Base-by-base conservation (phyloP, 148 eudicot genomes). In the Tetragonia tetragonoides region DNA sequence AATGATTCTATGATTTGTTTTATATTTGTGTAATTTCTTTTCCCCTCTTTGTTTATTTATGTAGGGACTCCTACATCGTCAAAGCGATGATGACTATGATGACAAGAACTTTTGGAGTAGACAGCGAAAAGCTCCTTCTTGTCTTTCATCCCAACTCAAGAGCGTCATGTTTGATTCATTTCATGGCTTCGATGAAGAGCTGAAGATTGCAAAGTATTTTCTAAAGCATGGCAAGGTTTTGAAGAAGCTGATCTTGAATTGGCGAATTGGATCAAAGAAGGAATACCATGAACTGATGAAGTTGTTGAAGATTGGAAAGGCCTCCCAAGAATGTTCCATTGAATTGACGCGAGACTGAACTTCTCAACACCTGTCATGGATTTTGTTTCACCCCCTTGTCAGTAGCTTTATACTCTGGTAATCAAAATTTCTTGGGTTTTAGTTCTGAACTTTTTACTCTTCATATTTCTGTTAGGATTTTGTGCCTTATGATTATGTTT, bases 101-200 rank as follows among this genome's bases (percentile, higher is more conserved):
- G 69, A 63, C 44, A 65, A 47, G 41, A 64, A 49, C 62, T 75
- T 75, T n/a, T 75, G 78, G 78, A 63, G 78, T 42, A 17, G 16
- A 34, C 15, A 46, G 70, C 70, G 28, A 47, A 47, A 47, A 18
- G 3, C 70, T 2, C 70, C 78, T 16, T 11, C 34, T 21, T 75
- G 70, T 65, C 46, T 75, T 34, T 47, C 71, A 1, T 7, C 60
- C 41, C 66, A 60, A 34, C 49, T 73, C 53, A 73, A 73, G 53
- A 40, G 8, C n/a, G 34, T 72, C 9, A 34, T 1, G 12, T 23
- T 72, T 1, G 10, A 4, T 2, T 5, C 0, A 3, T 59, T 59
- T 41, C 20, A 15, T 12, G 54, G 37, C 18, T n/a, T 38, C 3
- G 51, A 73, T n/a, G 76, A 73, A 20, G 76, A 41, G 53, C 17